phyloP scores from a whole-genome alignment of 2,329 filamentous ascomycete genomes.

The Zymoseptoria brevis region DNA sequence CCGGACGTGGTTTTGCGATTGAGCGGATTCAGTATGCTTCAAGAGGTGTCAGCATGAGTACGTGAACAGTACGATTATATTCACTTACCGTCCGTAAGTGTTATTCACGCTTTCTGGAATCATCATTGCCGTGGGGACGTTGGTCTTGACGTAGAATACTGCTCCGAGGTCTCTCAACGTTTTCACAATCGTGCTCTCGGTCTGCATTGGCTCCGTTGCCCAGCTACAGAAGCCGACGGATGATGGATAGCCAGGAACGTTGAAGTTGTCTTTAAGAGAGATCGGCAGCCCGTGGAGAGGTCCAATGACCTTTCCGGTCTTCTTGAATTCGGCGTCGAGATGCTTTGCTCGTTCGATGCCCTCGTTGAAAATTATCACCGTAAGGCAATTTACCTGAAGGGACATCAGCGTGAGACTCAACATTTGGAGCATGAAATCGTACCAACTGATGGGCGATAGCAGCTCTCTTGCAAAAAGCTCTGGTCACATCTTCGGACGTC shows the following conservation, averaged over 20 bases:
- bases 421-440: slow-evolving; percentile 2
- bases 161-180: slow-evolving; percentile 54
- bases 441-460: slow-evolving; percentile 50
- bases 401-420: not conserved
- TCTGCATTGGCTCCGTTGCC: slow-evolving; percentile 49
- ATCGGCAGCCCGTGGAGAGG: slow-evolving; percentile 61
- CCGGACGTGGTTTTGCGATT: slow-evolving; percentile 54
- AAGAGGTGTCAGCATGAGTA: not conserved
- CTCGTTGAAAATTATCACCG: slow-evolving; percentile 49
- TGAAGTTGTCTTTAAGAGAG: slow-evolving; percentile 65
- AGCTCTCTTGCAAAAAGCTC: slow-evolving; percentile 48
- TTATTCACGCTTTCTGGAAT: slow-evolving; percentile 61
- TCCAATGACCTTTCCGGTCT: slow-evolving; percentile 44
- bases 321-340: slow-evolving; percentile 45
- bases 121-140: slow-evolving; percentile 63
- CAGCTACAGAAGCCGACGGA: slow-evolving; percentile 58
- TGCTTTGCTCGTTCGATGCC: slow-evolving; percentile 45
- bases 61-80: slow-evolving; percentile 34
- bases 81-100: slow-evolving; percentile 47
- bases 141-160: slow-evolving; percentile 63
- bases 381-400: slow-evolving; percentile 51
- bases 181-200: slow-evolving; percentile 51
- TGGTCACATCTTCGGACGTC: slow-evolving; percentile 46
- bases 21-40: slow-evolving; percentile 46
- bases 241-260: slow-evolving; percentile 51